phyloP scores from a whole-genome alignment of 345 rosid species.

The Kandelia obovata region DNA sequence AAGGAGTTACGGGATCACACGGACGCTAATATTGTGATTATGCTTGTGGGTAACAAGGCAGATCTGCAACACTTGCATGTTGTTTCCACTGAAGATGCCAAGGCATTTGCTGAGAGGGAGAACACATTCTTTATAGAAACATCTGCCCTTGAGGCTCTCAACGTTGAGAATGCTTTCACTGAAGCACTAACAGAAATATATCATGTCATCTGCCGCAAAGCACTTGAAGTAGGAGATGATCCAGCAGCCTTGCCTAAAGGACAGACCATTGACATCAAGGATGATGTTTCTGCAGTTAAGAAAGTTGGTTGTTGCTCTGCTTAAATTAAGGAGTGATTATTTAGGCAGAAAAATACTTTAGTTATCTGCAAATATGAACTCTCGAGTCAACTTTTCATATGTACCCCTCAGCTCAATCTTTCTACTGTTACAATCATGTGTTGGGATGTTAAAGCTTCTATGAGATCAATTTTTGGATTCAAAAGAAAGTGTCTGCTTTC shows the following conservation, averaged over 20 bases:
- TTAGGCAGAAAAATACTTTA: background rate
- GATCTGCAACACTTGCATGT: constrained; percentile 84
- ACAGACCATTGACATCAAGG: constrained; percentile 54
- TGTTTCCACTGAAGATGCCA: constrained; percentile 63
- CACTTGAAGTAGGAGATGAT: constrained; percentile 78
- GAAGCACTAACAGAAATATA: constrained; percentile 79
- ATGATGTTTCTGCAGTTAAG: constrained; percentile 75
- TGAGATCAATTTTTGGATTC: constrained; percentile 1
- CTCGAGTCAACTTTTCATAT: background rate
- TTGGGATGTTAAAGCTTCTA: background rate
- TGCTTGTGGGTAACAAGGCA: constrained; percentile 92
- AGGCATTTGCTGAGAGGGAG: constrained; percentile 66
- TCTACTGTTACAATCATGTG: background rate
- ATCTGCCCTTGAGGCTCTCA: constrained; percentile 77
- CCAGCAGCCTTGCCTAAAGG: constrained; percentile 86
- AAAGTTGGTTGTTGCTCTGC: constrained; percentile 74
- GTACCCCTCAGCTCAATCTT: background rate
- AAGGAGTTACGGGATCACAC: constrained; percentile 87
- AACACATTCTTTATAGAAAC: constrained; percentile 80
- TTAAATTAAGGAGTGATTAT: background rate
- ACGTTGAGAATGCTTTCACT: constrained; percentile 77
- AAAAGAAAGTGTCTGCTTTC: background rate
- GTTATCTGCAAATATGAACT: background rate
- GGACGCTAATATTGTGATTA: constrained; percentile 74
- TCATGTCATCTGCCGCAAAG: constrained; percentile 70